Evolutionary conservation across 2,329 filamentous ascomycete genomes (phyloP).

Genomic region (Phialophora tarda): DNA sequence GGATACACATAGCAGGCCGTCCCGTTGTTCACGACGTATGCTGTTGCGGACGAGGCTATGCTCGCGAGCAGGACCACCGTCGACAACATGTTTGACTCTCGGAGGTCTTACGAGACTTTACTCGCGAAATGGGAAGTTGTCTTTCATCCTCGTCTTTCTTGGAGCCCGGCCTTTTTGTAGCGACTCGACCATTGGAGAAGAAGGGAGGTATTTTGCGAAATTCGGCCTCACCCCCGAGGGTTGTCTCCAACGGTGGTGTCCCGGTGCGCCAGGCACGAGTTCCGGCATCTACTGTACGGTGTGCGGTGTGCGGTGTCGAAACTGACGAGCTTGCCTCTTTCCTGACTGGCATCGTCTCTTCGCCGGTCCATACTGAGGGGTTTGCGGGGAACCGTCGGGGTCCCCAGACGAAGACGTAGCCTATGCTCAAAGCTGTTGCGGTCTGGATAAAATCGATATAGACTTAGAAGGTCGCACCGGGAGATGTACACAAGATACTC

Average conservation of each 20-base stretch:
- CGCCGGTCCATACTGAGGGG: background rate
- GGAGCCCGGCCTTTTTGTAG: constrained; percentile 1
- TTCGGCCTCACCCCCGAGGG: background rate
- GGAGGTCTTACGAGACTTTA: background rate
- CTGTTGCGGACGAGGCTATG: constrained; percentile 8
- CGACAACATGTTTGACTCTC: background rate
- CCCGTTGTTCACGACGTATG: constrained; percentile 25
- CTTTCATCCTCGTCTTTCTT: background rate
- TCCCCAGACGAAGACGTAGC: background rate
- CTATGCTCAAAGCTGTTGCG: background rate
- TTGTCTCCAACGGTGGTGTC: constrained; percentile 2
- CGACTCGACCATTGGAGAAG: constrained; percentile 4
- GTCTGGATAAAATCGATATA: constrained; percentile 14
- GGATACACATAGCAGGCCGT: constrained; percentile 22
- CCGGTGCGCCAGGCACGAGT: background rate
- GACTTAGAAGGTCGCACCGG: background rate
- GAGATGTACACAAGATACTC: background rate
- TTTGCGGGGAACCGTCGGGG: constrained; percentile 12
- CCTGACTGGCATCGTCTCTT: background rate
- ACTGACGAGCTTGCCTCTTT: background rate
- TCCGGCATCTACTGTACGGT: background rate
- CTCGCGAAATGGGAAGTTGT: background rate
- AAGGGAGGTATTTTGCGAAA: background rate
- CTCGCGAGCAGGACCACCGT: background rate
- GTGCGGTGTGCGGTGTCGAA: background rate